These are phyloP conservation scores for Salvia hispanica DNA, from an alignment of 257 asterid genomes.

Conservation along the genomic window DNA sequence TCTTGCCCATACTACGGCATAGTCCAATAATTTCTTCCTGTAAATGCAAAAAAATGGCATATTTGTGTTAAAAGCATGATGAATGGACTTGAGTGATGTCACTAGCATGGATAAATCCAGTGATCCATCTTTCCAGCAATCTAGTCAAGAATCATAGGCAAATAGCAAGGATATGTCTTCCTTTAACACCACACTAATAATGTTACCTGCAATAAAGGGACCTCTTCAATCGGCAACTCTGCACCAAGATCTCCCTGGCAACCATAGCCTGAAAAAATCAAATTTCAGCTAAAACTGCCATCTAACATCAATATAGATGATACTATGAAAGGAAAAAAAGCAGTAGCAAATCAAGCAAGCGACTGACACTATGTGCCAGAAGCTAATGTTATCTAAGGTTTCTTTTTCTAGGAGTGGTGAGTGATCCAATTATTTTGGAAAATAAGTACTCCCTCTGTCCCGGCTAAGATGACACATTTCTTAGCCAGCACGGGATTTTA, in stretches of 20 bases:
- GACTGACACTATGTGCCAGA: constrained; percentile 10
- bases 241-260: constrained; percentile 99
- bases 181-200: neutral
- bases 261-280: constrained; percentile 78
- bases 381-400: constrained; percentile 1
- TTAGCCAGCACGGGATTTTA: too few relatives aligned
- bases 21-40: constrained; percentile 89
- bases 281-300: constrained; percentile 23
- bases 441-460: too few relatives aligned
- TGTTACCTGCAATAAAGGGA: constrained; percentile 86
- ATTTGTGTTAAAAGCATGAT: neutral
- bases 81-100: neutral
- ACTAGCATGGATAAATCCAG: constrained; percentile 8
- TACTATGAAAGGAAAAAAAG: neutral
- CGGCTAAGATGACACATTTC: too few relatives aligned
- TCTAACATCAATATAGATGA: constrained; percentile 18
- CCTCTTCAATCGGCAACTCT: constrained; percentile 93
- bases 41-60: constrained; percentile 22
- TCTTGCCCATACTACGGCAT: constrained; percentile 96
- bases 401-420: neutral
- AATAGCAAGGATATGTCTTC: neutral
- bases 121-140: neutral
- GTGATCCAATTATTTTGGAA: constrained; percentile 8
- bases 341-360: constrained; percentile 16
- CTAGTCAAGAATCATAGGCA: constrained; percentile 4